These are phyloP conservation scores for Coleophoma eucalyptorum DNA, from an alignment of 2,329 filamentous ascomycete genomes.

Conservation along the genomic window DNA sequence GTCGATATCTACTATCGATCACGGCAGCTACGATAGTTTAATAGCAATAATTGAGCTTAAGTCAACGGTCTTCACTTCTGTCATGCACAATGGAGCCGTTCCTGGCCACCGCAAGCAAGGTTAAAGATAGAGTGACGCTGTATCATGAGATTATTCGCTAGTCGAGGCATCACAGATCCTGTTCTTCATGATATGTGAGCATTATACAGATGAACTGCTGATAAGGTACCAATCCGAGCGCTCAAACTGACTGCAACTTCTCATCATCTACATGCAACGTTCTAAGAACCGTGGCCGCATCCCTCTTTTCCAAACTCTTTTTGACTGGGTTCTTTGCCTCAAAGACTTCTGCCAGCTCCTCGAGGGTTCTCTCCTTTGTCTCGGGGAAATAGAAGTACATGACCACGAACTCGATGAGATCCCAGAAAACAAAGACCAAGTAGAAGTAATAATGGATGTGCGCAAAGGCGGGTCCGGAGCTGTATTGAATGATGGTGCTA, in stretches of 20 bases:
- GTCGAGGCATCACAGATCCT: too few species aligned
- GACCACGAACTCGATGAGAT: conserved; percentile 31
- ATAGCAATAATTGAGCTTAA: too few species aligned
- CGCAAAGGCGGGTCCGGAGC: conserved; percentile 31
- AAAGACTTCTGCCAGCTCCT: conserved; percentile 52
- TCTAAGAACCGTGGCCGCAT: conserved; percentile 38
- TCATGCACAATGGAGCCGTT: too few species aligned
- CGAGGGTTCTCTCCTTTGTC: conserved; percentile 50
- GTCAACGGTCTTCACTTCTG: too few species aligned
- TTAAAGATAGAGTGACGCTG: too few species aligned
- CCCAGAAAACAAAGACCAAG: conserved; percentile 27
- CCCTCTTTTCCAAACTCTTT: conserved; percentile 28
- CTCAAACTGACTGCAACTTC: conserved; percentile 18
- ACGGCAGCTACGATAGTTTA: too few species aligned
- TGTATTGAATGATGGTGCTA: conserved; percentile 31
- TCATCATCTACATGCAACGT: conserved; percentile 29
- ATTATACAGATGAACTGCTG: too few species aligned
- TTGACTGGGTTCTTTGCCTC: conserved; percentile 41
- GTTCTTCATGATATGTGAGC: too few species aligned
- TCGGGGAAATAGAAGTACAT: conserved; percentile 50
- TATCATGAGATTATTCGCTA: too few species aligned
- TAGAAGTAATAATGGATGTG: conserved; percentile 32
- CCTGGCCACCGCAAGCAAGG: too few species aligned
- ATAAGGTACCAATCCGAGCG: background rate
- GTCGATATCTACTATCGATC: too few species aligned